Evolutionary conservation across 495 filamentous ascomycete genomes (phyloP).

Genomic region (Sordaria brevicollis): DNA sequence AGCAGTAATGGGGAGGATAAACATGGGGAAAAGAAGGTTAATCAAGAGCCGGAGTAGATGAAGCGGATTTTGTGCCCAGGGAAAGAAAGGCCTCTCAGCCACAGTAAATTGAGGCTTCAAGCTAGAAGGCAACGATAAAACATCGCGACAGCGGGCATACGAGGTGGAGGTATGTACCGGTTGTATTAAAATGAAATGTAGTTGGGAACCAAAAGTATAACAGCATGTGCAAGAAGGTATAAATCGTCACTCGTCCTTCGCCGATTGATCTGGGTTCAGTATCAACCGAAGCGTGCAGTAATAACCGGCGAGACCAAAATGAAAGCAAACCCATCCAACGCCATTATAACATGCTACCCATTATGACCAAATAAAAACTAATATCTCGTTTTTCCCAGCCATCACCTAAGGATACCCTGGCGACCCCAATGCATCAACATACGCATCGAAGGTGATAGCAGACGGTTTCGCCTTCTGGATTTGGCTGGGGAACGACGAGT

Average conservation of each 20-base stretch:
- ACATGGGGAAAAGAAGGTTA: no score
- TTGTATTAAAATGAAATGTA: neutral
- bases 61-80: no score
- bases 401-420: constrained; percentile 12
- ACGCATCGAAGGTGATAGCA: constrained; percentile 24
- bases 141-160: neutral
- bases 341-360: neutral
- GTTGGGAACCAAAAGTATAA: neutral
- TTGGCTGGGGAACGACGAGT: constrained; percentile 19
- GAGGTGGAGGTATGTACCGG: neutral
- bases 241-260: neutral
- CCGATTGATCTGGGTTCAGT: neutral
- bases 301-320: neutral
- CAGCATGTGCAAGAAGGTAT: neutral
- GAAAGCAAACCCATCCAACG: neutral
- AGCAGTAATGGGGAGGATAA: no score
- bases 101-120: neutral
- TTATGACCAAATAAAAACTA: neutral
- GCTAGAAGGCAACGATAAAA: neutral
- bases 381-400: neutral
- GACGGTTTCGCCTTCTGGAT: constrained; percentile 21
- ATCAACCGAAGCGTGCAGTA: neutral
- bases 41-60: no score
- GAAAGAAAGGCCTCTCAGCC: neutral
- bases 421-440: constrained; percentile 24